Evolutionary conservation across 2,329 filamentous ascomycete genomes (phyloP).

Genomic region (Phaeosphaeriaceae sp.): DNA sequence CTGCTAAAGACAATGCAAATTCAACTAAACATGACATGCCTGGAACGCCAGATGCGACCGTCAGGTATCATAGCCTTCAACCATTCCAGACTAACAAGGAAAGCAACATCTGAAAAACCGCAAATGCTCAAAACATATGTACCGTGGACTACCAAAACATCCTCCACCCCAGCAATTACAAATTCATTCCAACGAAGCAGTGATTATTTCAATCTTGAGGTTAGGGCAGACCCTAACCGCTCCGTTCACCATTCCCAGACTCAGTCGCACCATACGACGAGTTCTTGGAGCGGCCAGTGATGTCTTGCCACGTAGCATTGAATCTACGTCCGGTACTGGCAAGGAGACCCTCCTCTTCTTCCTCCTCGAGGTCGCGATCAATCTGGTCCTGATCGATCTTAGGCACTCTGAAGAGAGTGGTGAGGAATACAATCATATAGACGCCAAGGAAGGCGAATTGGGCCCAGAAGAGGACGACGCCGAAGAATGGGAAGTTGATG

Average conservation of each 20-base stretch:
- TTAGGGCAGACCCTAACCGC: background rate
- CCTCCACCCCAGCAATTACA: no score
- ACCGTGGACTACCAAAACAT: no score
- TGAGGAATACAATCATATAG: slow-evolving; percentile 81
- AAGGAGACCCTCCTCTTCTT: slow-evolving; percentile 91
- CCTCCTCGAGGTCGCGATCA: slow-evolving; percentile 88
- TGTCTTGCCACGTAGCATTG: slow-evolving; percentile 87
- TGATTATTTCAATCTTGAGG: no score
- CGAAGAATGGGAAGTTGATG: slow-evolving; percentile 95
- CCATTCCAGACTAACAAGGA: no score
- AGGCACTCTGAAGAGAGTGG: slow-evolving; percentile 80
- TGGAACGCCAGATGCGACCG: no score
- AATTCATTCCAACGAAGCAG: no score
- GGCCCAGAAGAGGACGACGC: slow-evolving; percentile 91
- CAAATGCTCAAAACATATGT: no score
- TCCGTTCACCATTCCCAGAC: slow-evolving; percentile 23
- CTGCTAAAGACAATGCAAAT: no score
- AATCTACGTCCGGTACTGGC: slow-evolving; percentile 83
- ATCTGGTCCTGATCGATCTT: slow-evolving; percentile 76
- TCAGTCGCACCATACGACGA: slow-evolving; percentile 40
- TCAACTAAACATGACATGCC: no score
- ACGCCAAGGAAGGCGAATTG: slow-evolving; percentile 89
- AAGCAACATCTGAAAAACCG: no score
- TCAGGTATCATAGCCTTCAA: no score
- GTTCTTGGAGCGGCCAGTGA: slow-evolving; percentile 65